Conservation (phyloP, 2,329 filamentous ascomycete species). For the Elsinoe ampelina region DNA sequence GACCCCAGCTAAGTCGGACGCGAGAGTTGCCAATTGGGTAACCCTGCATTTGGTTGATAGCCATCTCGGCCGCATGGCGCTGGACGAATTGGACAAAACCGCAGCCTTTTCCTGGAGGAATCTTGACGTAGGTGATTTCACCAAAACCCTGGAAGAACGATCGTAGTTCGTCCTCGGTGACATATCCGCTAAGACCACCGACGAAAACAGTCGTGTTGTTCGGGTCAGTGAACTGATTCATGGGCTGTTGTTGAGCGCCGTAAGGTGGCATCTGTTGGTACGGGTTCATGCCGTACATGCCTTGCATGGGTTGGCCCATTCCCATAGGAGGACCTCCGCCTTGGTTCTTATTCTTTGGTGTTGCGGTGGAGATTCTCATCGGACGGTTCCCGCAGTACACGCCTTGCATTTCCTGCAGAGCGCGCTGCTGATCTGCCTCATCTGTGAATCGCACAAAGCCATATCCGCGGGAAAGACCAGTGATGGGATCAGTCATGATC, state of each 20-base stretch:
- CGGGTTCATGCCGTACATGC: constrained; percentile 65
- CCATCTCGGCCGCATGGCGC: constrained; percentile 97
- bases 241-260: constrained; percentile 51
- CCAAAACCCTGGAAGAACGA: constrained; percentile 99
- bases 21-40: constrained; percentile 98
- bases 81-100: constrained; percentile 99
- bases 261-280: constrained; percentile 31
- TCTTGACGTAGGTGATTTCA: constrained; percentile 99
- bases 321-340: constrained; percentile 44
- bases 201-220: constrained; percentile 99
- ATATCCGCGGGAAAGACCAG: constrained; percentile 93
- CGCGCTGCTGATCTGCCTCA: constrained; percentile 91
- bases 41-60: constrained; percentile 99
- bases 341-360: constrained; percentile 77
- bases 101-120: constrained; percentile 96
- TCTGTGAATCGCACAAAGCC: constrained; percentile 96
- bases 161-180: constrained; percentile 98
- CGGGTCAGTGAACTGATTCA: constrained; percentile 99
- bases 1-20: constrained; percentile 93
- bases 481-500: constrained; percentile 99
- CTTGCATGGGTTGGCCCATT: constrained; percentile 44
- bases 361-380: constrained; percentile 97
- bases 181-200: constrained; percentile 90
- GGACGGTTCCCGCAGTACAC: constrained; percentile 98
- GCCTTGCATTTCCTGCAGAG: constrained; percentile 95